phyloP scores from a whole-genome alignment of 345 rosid species.

The Salix brachista region DNA sequence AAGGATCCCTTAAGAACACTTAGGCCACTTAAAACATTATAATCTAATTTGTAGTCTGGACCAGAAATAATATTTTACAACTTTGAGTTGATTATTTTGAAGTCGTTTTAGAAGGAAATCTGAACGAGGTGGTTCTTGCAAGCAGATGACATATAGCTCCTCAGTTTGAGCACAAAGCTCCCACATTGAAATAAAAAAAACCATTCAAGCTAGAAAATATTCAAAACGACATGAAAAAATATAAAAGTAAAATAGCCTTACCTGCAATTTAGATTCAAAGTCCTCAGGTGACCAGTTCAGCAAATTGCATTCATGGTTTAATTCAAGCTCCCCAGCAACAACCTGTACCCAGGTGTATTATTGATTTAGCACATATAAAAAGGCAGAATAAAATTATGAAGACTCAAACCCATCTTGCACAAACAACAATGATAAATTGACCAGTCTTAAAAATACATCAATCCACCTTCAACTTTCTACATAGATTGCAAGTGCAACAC shows the following conservation, averaged over 20 bases:
- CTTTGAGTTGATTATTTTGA: neutral
- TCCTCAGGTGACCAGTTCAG: conserved; percentile 97
- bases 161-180: neutral
- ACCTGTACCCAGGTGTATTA: conserved; percentile 47
- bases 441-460: too few species aligned
- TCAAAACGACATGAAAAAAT: neutral
- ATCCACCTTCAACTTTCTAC: too few species aligned
- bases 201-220: neutral
- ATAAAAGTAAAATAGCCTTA: conserved; percentile 13
- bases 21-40: neutral
- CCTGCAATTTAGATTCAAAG: conserved; percentile 95
- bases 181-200: neutral
- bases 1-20: neutral
- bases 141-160: neutral
- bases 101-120: neutral
- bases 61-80: neutral
- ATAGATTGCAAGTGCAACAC: too few species aligned
- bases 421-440: too few species aligned
- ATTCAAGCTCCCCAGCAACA: conserved; percentile 96
- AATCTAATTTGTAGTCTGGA: neutral
- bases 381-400: too few species aligned
- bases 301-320: conserved; percentile 76
- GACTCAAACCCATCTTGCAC: too few species aligned
- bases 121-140: neutral
- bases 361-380: conserved; percentile 3